Percentiles rank a stretch among this genome's conserved stretches.
Conservation (phyloP, 2,329 filamentous ascomycete species). For the Aspergillus ochraceoroseus region DNA sequence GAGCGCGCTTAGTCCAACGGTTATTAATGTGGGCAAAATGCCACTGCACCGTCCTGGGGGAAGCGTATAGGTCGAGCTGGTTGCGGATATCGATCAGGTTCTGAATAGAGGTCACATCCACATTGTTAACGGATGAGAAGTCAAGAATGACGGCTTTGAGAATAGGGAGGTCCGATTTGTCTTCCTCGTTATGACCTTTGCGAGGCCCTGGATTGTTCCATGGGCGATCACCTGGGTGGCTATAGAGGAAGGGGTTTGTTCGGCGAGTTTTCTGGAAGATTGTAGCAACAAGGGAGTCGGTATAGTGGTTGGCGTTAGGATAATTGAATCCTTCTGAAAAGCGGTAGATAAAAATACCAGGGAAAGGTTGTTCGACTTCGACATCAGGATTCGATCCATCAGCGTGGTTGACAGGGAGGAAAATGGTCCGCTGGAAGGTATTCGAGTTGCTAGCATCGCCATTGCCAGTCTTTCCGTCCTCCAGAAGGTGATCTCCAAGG, state of each 20-base stretch:
- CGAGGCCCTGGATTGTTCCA: slow-evolving; percentile 90
- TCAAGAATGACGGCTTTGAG: slow-evolving; percentile 90
- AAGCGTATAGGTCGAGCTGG: slow-evolving; percentile 79
- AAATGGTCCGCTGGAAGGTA: slow-evolving; percentile 60
- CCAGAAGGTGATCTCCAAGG: slow-evolving; percentile 66
- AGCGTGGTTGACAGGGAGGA: slow-evolving; percentile 77
- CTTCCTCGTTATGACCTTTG: slow-evolving; percentile 49
- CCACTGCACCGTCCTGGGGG: slow-evolving; percentile 83
- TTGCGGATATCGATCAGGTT: slow-evolving; percentile 91
- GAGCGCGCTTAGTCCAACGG: slow-evolving; percentile 87
- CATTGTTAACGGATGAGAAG: slow-evolving; percentile 87
- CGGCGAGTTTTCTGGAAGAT: slow-evolving; percentile 69
- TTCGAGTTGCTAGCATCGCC: slow-evolving; percentile 47
- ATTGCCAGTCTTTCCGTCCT: slow-evolving; percentile 50
- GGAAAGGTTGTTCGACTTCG: slow-evolving; percentile 73
- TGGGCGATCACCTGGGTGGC: slow-evolving; percentile 68
- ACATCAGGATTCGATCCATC: slow-evolving; percentile 88
- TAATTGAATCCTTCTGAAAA: slow-evolving; percentile 96
- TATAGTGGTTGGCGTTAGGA: slow-evolving; percentile 82
- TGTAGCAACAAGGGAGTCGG: slow-evolving; percentile 68
- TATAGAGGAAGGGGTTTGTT: slow-evolving; percentile 65
- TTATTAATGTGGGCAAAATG: slow-evolving; percentile 93
- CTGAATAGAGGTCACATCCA: slow-evolving; percentile 89
- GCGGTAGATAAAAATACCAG: slow-evolving; percentile 91
- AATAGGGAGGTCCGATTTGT: slow-evolving; percentile 55